phyloP scores from a whole-genome alignment of 2,329 filamentous ascomycete species.

The Pseudogymnoascus sp. region DNA sequence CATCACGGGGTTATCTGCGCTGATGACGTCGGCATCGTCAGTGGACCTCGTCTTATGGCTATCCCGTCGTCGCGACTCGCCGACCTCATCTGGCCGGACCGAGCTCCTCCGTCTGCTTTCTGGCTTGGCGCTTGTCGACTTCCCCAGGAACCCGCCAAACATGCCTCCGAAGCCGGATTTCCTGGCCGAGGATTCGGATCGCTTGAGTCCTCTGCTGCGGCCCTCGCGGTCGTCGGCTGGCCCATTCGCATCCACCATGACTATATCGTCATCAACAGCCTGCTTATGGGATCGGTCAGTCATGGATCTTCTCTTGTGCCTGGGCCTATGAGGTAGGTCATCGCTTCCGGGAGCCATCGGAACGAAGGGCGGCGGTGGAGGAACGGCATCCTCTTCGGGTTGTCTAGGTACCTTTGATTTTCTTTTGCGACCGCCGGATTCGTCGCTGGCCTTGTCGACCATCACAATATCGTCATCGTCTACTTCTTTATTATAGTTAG shows the following conservation, averaged over 20 bases:
- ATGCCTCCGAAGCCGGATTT: conserved; percentile 52
- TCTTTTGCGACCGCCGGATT: conserved; percentile 22
- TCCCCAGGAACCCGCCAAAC: conserved; percentile 49
- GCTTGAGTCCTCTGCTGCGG: conserved; percentile 34
- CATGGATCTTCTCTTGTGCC: conserved; percentile 21
- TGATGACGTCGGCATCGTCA: conserved; percentile 38
- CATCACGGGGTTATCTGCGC: conserved; percentile 35
- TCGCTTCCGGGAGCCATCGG: conserved; percentile 25
- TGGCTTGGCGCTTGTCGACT: conserved; percentile 34
- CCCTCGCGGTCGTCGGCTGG: conserved; percentile 30
- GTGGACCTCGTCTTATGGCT: conserved; percentile 31
- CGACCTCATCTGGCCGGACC: conserved; percentile 43
- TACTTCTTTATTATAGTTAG: conserved; percentile 18
- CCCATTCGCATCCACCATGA: conserved; percentile 46
- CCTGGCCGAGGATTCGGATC: conserved; percentile 54
- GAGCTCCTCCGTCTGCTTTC: conserved; percentile 44
- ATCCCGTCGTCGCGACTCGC: conserved; percentile 25
- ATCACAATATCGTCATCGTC: conserved; percentile 46
- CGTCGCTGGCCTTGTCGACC: conserved; percentile 35
- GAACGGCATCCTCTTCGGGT: conserved; percentile 18
- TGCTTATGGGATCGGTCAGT: conserved; percentile 48
- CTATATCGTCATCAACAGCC: conserved; percentile 54
- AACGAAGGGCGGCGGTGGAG: conserved; percentile 21
- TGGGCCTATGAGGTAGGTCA: conserved; percentile 22
- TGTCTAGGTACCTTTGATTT: conserved; percentile 35